Percentiles rank a stretch among this genome's conserved stretches.
These are phyloP conservation scores for Diplocarpon rosae DNA, from an alignment of 2,329 filamentous ascomycete species.

Conservation along the genomic window DNA sequence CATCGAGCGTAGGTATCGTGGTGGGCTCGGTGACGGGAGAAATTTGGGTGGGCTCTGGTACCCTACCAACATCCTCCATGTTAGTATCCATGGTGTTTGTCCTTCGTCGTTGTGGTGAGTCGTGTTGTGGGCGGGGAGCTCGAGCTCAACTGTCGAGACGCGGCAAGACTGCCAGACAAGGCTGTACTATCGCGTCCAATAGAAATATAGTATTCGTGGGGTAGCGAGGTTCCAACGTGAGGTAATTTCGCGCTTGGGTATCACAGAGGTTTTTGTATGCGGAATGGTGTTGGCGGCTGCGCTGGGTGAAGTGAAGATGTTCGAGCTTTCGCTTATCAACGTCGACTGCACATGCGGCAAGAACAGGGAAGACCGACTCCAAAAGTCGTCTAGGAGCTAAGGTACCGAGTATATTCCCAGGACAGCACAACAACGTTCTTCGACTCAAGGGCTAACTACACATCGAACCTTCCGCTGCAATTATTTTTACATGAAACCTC, in stretches of 20 bases:
- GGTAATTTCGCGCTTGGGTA: slow-evolving; percentile 15
- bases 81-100: slow-evolving; percentile 71
- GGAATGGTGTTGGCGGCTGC: background rate
- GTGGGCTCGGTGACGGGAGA: slow-evolving; percentile 71
- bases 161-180: slow-evolving; percentile 12
- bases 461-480: background rate
- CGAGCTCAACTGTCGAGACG: slow-evolving; percentile 18
- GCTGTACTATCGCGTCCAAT: slow-evolving; percentile 8
- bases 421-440: too few relatives aligned
- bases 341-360: slow-evolving; percentile 1
- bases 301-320: slow-evolving; percentile 2
- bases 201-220: slow-evolving; percentile 5
- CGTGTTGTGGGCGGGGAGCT: slow-evolving; percentile 20
- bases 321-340: slow-evolving; percentile 5
- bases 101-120: slow-evolving; percentile 5
- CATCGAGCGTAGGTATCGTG: slow-evolving; percentile 85
- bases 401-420: too few relatives aligned
- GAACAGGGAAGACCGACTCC: background rate
- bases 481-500: slow-evolving; percentile 23
- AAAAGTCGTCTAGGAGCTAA: too few relatives aligned
- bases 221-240: slow-evolving; percentile 8
- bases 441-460: too few relatives aligned
- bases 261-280: slow-evolving; percentile 14
- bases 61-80: slow-evolving; percentile 95
- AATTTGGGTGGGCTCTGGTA: slow-evolving; percentile 66